Evolutionary conservation across 179 eudicot genomes (phyloP).

Genomic region (Pouteria campechiana): DNA sequence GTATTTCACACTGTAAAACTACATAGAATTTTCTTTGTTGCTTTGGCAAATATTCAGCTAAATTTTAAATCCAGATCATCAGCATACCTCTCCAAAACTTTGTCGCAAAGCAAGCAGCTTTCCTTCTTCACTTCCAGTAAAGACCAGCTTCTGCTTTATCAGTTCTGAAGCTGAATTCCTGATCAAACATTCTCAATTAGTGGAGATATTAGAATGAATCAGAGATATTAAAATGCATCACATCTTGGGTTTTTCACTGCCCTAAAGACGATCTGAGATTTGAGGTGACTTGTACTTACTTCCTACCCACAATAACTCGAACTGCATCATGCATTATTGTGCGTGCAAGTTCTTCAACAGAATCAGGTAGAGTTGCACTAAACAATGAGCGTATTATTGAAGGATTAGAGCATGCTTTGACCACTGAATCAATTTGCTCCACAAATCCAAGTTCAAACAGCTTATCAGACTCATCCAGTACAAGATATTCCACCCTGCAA

Average conservation of each 20-base stretch:
- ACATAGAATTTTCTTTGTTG: no score
- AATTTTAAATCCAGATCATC: no score
- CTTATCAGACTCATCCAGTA: slow-evolving; percentile 97
- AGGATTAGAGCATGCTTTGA: slow-evolving; percentile 94
- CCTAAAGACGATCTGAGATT: background rate
- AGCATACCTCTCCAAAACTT: slow-evolving; percentile 81
- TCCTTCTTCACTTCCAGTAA: slow-evolving; percentile 92
- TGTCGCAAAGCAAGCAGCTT: slow-evolving; percentile 90
- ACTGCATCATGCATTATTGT: slow-evolving; percentile 98
- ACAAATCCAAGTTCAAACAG: slow-evolving; percentile 96
- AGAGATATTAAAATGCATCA: no score
- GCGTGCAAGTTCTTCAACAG: slow-evolving; percentile 97
- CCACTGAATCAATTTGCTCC: slow-evolving; percentile 83
- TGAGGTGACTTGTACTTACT: slow-evolving; percentile 34
- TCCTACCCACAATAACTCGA: slow-evolving; percentile 81
- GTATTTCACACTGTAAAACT: no score
- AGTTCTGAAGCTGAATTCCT: slow-evolving; percentile 87
- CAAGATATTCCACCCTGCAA: slow-evolving; percentile 94
- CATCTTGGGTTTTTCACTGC: no score
- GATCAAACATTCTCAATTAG: slow-evolving; percentile 3
- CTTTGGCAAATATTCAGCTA: no score
- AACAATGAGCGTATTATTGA: slow-evolving; percentile 75
- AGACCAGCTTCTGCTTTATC: slow-evolving; percentile 74
- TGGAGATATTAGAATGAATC: slow-evolving; percentile 4
- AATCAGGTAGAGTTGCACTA: slow-evolving; percentile 97